Percentiles rank a stretch among this genome's conserved stretches.
Evolutionary conservation across 2,329 filamentous ascomycete species (phyloP).

Genomic region (Alternaria hordeiaustralica): DNA sequence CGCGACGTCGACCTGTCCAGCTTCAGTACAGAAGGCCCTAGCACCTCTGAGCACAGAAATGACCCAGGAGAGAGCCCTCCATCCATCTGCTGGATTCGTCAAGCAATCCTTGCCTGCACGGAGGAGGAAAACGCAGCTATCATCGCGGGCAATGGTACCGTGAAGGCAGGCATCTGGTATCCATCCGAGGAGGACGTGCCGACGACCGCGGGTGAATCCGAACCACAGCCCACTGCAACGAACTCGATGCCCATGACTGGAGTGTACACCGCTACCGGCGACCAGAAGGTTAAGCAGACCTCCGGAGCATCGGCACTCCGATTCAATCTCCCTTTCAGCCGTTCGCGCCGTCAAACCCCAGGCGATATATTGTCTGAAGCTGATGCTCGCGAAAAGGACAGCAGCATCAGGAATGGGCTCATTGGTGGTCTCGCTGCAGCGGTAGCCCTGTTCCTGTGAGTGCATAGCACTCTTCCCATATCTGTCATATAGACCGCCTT

Average conservation of each 20-base stretch:
- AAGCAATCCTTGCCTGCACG: conserved; percentile 58
- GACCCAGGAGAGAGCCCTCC: conserved; percentile 54
- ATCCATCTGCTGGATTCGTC: conserved; percentile 67
- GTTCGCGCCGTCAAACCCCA: background rate
- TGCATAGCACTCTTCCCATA: conserved; percentile 1
- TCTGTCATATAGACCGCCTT: background rate
- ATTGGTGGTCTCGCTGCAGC: conserved; percentile 3
- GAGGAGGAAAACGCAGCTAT: conserved; percentile 59
- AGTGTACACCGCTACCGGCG: conserved; percentile 13
- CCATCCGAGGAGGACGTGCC: conserved; percentile 9
- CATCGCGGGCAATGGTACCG: conserved; percentile 52
- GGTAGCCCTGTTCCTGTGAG: conserved; percentile 10
- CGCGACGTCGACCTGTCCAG: conserved; percentile 57
- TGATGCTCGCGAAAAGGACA: background rate
- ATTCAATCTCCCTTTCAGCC: background rate
- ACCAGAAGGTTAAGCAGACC: background rate
- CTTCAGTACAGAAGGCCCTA: conserved; percentile 65
- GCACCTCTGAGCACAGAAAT: conserved; percentile 64
- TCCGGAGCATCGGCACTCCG: conserved; percentile 6
- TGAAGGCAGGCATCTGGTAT: conserved; percentile 30
- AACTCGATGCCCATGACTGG: background rate
- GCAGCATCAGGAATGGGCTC: background rate
- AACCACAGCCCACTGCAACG: background rate
- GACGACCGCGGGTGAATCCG: background rate
- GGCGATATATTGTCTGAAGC: background rate